phyloP scores from a whole-genome alignment of 2,329 filamentous ascomycete species.

The Graphiopsis chlorocephala region DNA sequence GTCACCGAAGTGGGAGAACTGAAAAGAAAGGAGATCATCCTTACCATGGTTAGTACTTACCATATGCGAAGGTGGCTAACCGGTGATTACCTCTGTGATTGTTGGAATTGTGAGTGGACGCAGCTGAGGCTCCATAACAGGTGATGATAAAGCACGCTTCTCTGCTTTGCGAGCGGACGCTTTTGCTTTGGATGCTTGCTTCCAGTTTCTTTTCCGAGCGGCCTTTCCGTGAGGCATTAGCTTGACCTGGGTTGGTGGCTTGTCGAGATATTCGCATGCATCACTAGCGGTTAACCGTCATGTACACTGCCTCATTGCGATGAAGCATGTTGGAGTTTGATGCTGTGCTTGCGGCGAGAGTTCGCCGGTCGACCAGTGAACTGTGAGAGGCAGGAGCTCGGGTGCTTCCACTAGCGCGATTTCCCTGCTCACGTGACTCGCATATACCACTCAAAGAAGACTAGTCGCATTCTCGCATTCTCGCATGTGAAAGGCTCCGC shows the following conservation, averaged over 20 bases:
- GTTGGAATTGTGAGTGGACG: slow-evolving; percentile 18
- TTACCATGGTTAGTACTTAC: slow-evolving; percentile 36
- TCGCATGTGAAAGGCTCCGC: not conserved
- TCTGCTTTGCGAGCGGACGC: slow-evolving; percentile 18
- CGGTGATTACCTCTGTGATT: slow-evolving; percentile 33
- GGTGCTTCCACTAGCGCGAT: not conserved
- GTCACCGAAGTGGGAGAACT: slow-evolving; percentile 43
- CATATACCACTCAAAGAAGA: not conserved
- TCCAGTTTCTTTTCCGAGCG: slow-evolving; percentile 14
- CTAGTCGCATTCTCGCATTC: not conserved
- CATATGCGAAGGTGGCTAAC: slow-evolving; percentile 13
- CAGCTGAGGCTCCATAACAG: not conserved
- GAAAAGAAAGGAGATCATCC: slow-evolving; percentile 45
- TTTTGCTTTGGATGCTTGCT: slow-evolving; percentile 15
- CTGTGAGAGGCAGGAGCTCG: not conserved
- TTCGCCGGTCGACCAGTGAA: not conserved
- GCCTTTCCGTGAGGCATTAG: slow-evolving; percentile 16
- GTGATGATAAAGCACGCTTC: slow-evolving; percentile 14
- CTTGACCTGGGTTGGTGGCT: not conserved
- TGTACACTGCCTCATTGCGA: not conserved
- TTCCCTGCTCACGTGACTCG: not conserved
- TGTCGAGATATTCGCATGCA: not conserved
- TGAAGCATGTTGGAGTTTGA: not conserved
- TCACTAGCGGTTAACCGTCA: not conserved
- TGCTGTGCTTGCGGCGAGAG: not conserved